Percentiles rank a stretch among this genome's conserved stretches.
Evolutionary conservation across 495 filamentous ascomycete genomes (phyloP).

Genomic region (Cryomyces minteri): DNA sequence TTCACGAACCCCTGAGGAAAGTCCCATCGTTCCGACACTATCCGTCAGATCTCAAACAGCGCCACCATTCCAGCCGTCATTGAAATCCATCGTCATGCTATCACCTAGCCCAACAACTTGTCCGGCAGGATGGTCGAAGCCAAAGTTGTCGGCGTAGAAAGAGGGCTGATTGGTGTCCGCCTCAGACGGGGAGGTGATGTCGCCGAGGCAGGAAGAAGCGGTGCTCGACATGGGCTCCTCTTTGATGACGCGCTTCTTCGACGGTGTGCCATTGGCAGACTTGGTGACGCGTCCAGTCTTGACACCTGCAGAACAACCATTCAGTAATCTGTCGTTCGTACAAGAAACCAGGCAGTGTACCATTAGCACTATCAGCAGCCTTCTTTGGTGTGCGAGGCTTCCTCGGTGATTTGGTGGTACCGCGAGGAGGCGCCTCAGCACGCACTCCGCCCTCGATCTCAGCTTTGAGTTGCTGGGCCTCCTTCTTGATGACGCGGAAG

Average conservation of each 20-base stretch:
- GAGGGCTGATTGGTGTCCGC: background rate
- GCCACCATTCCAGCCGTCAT: too few species aligned
- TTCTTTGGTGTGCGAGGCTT: slow-evolving; percentile 13
- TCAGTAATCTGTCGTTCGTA: background rate
- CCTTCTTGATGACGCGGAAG: slow-evolving; percentile 18
- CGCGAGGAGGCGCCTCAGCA: slow-evolving; percentile 6
- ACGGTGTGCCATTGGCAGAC: background rate
- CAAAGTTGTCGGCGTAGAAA: background rate
- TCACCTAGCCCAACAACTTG: too few species aligned
- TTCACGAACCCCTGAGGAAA: too few species aligned
- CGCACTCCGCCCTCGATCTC: slow-evolving; percentile 13
- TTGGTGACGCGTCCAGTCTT: background rate
- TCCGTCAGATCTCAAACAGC: too few species aligned
- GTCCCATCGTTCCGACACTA: too few species aligned
- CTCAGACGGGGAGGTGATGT: background rate
- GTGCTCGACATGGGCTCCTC: background rate
- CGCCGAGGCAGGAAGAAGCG: background rate
- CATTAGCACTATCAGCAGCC: background rate
- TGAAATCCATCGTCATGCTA: too few species aligned
- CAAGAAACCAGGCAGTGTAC: background rate
- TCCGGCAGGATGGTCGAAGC: background rate
- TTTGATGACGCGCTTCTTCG: background rate
- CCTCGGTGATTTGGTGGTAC: slow-evolving; percentile 5
- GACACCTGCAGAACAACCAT: background rate
- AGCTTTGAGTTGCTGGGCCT: slow-evolving; percentile 11